Evolutionary conservation across 2,329 filamentous ascomycete genomes (phyloP), one percentile per base, ranked within the genome.

Genomic region (Zelopaecilomyces penicillatus): DNA sequence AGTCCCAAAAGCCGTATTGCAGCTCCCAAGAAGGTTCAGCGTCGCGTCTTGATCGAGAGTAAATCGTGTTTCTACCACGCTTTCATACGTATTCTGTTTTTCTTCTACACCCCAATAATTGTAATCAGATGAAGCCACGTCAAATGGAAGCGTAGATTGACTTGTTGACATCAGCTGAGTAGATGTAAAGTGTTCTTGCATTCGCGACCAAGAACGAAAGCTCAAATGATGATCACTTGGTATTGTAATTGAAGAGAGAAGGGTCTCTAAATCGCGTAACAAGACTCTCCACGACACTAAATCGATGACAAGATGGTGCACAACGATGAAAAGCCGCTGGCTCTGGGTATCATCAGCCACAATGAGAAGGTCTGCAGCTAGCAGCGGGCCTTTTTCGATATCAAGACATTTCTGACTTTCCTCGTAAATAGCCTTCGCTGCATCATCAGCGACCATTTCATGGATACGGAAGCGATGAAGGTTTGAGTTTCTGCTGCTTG

Each of bases 1-100:
- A 0, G 63, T 65, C 4, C 43, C 38, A 8, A 63, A 48, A 4
- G 53, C 44, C 11, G 54, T 38, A 27, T 56, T 54, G 11, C 44
- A 43, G 4, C 34, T 26, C 8, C 42, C 45, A 2, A 55, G 37
- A 19, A 56, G 41, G 7, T 43, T 32, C 9, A 41, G 29, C 12
- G 48, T 54, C 2, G 32, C 9, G 1, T 43, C n/a, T 2, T 44
- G n/a, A 34, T 46, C 41, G 19, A 56, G 33, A 10, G n/a, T 38
- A 39, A 50, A 52, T 34, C 32, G 32, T 34, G 9, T 34, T 12
- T 34, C 32, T 34, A 34, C 32, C 12, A 34, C 12, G n/a, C 35
- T 32, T 27, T 19, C 3, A 34, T 34, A 34, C 9, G 2, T 34
- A 34, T 34, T 12, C 30, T 30, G 11, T 6, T 51, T 8, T 31